phyloP scores from a whole-genome alignment of 2,329 filamentous ascomycete genomes.

The Trichocomaceae sp. region DNA sequence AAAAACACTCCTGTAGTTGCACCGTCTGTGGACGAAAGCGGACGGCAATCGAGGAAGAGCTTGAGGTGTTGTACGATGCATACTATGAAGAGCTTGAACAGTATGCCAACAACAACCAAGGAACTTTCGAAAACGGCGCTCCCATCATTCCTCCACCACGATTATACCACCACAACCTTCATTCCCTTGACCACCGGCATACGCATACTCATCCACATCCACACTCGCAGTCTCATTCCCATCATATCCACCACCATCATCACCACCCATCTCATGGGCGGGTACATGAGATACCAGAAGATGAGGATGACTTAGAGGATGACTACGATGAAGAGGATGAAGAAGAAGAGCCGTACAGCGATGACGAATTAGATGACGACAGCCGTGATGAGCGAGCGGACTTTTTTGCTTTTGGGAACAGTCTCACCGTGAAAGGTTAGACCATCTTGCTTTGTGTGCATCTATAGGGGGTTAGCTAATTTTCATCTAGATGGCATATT shows the following conservation, averaged over 20 bases:
- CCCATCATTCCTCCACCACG: slow-evolving; percentile 63
- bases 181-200: slow-evolving; percentile 50
- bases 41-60: slow-evolving; percentile 93
- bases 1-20: slow-evolving; percentile 98
- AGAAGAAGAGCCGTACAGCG: slow-evolving; percentile 61
- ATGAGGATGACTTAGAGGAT: slow-evolving; percentile 42
- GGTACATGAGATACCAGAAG: slow-evolving; percentile 55
- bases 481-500: slow-evolving; percentile 71
- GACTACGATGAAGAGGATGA: slow-evolving; percentile 55
- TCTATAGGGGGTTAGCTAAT: slow-evolving; percentile 17
- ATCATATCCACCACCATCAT: slow-evolving; percentile 47
- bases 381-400: slow-evolving; percentile 61
- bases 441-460: slow-evolving; percentile 38
- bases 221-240: slow-evolving; percentile 18
- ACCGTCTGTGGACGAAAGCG: slow-evolving; percentile 94
- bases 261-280: slow-evolving; percentile 58
- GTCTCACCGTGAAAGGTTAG: slow-evolving; percentile 81
- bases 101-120: slow-evolving; percentile 81
- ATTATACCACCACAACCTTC: slow-evolving; percentile 51
- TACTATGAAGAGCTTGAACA: slow-evolving; percentile 98
- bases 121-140: slow-evolving; percentile 52
- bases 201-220: slow-evolving; percentile 47
- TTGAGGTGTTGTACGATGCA: slow-evolving; percentile 94
- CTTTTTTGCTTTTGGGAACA: slow-evolving; percentile 97
- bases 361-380: slow-evolving; percentile 61